Evolutionary conservation across 768 basidiomycete genomes (phyloP).

Genomic region (Suillus subaureus): DNA sequence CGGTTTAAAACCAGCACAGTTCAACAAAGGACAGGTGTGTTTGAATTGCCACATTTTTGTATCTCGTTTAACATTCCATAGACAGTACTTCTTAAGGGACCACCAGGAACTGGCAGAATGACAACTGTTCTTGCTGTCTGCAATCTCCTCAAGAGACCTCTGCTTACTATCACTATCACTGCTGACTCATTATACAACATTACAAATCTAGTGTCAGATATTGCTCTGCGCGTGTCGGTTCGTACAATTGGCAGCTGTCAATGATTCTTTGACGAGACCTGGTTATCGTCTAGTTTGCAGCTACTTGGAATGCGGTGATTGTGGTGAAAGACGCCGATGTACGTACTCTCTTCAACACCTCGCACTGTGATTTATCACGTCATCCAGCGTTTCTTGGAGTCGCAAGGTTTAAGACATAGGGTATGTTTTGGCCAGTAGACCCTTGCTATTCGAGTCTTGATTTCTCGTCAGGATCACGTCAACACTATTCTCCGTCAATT

Average conservation of each 20-base stretch:
- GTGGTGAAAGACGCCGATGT: constrained; percentile 1
- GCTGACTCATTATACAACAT: too few species aligned
- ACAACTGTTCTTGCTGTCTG: background rate
- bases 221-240: background rate
- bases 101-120: constrained; percentile 2
- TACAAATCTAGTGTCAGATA: background rate
- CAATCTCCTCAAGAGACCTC: constrained; percentile 1
- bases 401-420: background rate
- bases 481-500: background rate
- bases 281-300: background rate
- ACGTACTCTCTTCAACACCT: background rate
- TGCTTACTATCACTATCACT: background rate
- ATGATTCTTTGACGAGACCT: background rate
- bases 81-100: background rate
- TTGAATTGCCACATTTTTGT: background rate
- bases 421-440: background rate
- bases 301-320: constrained; percentile 1
- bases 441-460: background rate
- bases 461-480: background rate
- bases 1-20: too few species aligned
- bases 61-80: background rate
- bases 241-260: background rate
- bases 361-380: background rate
- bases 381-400: background rate
- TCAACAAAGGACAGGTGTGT: constrained; percentile 2